phyloP scores from a whole-genome alignment of 306 rosid species.

The Prunus dulcis region DNA sequence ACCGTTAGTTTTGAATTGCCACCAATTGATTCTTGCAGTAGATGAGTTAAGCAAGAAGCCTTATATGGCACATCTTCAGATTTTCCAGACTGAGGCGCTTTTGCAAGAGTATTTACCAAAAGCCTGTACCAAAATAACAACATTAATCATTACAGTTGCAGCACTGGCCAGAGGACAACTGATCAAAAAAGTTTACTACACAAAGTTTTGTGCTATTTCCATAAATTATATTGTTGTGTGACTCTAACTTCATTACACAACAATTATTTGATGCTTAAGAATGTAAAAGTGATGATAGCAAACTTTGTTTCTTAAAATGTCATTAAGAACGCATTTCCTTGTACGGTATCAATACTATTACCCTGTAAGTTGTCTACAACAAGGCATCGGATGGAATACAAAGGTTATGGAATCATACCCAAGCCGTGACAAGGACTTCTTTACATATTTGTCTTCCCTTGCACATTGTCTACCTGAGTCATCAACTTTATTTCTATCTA shows the following conservation, averaged over 20 bases:
- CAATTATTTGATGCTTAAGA: not conserved
- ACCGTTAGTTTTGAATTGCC: conserved; percentile 89
- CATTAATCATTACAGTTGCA: not conserved
- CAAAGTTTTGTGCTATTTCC: not conserved
- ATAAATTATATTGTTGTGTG: not conserved
- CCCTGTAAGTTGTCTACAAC: not conserved
- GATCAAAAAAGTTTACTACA: not conserved
- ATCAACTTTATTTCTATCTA: conserved; percentile 62
- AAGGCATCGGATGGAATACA: not conserved
- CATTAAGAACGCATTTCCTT: not conserved
- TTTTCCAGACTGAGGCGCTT: conserved; percentile 42
- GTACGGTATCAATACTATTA: not conserved
- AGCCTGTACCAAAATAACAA: conserved; percentile 52
- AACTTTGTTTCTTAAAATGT: not conserved
- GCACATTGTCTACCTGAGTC: conserved; percentile 52
- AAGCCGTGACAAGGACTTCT: conserved; percentile 81
- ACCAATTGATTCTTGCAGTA: conserved; percentile 76
- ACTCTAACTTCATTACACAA: not conserved
- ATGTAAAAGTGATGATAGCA: not conserved
- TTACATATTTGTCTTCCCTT: conserved; percentile 63
- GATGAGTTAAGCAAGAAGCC: conserved; percentile 69
- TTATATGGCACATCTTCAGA: conserved; percentile 42
- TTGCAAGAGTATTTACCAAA: conserved; percentile 62
- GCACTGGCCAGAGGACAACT: not conserved
- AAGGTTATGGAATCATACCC: conserved; percentile 59